A percentile compares a stretch with the other conserved stretches of the same genome.
Conservation (phyloP, 2,329 filamentous ascomycete genomes). For the Periconia sp. region DNA sequence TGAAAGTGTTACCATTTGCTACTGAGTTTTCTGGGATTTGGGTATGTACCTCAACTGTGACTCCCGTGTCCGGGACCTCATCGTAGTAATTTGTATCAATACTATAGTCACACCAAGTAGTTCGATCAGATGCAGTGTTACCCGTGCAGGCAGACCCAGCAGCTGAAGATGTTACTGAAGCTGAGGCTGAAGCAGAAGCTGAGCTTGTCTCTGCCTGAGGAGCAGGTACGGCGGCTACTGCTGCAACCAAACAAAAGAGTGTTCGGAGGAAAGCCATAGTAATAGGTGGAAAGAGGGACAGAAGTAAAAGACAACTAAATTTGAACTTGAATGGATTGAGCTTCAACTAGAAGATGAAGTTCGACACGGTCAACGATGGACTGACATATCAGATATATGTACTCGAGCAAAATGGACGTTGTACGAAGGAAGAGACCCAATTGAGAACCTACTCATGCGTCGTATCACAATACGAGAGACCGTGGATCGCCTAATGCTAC, state of each 20-base stretch:
- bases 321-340: conserved; percentile 5
- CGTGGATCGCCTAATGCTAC: no score
- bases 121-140: conserved; percentile 33
- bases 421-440: no score
- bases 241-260: conserved; percentile 15
- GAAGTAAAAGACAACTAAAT: neutral
- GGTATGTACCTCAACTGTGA: conserved; percentile 54
- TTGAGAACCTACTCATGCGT: no score
- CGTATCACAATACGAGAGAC: no score
- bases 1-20: conserved; percentile 29
- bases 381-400: conserved; percentile 1
- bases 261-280: conserved; percentile 14
- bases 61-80: conserved; percentile 57
- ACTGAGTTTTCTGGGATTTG: neutral
- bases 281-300: conserved; percentile 4
- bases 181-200: neutral
- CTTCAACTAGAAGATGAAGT: conserved; percentile 5
- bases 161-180: conserved; percentile 11
- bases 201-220: conserved; percentile 8
- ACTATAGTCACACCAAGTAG: conserved; percentile 53
- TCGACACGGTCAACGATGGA: neutral
- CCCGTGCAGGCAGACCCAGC: conserved; percentile 23
- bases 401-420: neutral
- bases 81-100: conserved; percentile 60
- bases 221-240: conserved; percentile 15